Evolutionary conservation across 2,329 filamentous ascomycete genomes (phyloP).

Genomic region (Cordyceps cicadae): DNA sequence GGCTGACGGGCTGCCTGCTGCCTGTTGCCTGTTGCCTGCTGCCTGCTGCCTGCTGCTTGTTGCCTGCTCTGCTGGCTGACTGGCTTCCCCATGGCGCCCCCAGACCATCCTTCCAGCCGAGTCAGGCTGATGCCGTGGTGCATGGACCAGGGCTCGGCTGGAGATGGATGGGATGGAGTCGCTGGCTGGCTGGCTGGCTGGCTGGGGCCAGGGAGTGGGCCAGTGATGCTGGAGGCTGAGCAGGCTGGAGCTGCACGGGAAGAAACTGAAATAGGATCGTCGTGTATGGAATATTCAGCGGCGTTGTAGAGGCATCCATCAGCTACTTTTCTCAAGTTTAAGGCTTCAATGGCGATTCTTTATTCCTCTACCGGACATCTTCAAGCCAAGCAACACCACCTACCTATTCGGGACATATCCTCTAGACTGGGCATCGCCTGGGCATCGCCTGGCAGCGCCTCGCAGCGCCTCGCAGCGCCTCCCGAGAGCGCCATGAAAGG

Average conservation of each 20-base stretch:
- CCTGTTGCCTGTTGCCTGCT: too few relatives aligned
- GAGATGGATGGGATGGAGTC: slow-evolving; percentile 1
- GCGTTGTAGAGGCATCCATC: background rate
- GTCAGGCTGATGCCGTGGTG: slow-evolving; percentile 2
- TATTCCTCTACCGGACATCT: background rate
- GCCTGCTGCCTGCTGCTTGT: too few relatives aligned
- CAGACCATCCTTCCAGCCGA: background rate
- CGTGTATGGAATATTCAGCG: background rate
- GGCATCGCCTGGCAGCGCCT: background rate
- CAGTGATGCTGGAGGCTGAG: background rate
- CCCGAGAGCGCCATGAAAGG: slow-evolving; percentile 2
- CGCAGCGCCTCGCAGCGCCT: background rate
- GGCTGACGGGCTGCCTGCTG: too few relatives aligned
- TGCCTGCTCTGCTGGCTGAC: too few relatives aligned
- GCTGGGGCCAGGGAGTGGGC: background rate
- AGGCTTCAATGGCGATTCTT: background rate
- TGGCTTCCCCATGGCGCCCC: background rate
- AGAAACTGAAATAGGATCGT: too few relatives aligned
- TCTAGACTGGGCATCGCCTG: background rate
- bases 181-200: too few relatives aligned
- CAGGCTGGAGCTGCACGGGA: too few relatives aligned
- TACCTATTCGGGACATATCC: background rate
- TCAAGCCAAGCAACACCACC: background rate
- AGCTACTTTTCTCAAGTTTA: background rate
- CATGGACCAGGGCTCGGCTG: background rate